Evolutionary conservation across 2,329 filamentous ascomycete species (phyloP), one percentile per base, ranked within the genome.

Genomic region (Lachnellula hyalina): DNA sequence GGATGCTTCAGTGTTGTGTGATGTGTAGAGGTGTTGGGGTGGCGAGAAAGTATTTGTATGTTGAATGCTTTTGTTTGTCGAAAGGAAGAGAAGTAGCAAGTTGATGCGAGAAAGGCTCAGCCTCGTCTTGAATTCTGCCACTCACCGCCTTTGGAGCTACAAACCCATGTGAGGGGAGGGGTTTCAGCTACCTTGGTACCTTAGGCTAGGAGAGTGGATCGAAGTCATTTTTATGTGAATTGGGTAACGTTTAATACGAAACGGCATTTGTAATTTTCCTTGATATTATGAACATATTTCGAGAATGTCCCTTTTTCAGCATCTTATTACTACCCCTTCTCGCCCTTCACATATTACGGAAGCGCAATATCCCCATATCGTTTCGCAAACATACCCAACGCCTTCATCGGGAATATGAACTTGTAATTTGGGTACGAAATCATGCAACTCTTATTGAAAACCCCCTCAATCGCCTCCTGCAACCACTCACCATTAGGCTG

Each of bases 401-500:
- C 94, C 74, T 95, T 96, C 69, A 97, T 88, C 1, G 93, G 86
- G 73, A 96, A 99, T 55, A 87, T 89, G 71, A 96, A 94, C 76
- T 97, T 99, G 78, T 99, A 99, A 77, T 99, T 99, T 44, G 93
- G 93, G 68, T 99, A 99, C 0, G 90, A 94, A 62, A 99, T 99
- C 90, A 96, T 97, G 78, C 93, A 97, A 67, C 86, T 94, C 77
- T 96, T 96, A 74, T 99, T 99, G 74, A 99, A 99, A 11, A 99
- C 94, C 2, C 94, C 94, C 71, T 99, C 94, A 65, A 99, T 97
- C 0, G 88, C 86, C 72, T 97, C 94, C 70, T 96, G 92, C 62
- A 89, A 70, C 94, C 94, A 99, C 74, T 96, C 92, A 35, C 94
- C 94, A 67, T 96, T 96, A 2, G 77, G 69, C 71, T 90, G 86